A percentile compares a stretch with the other conserved stretches of the same genome.
Evolutionary conservation across 176 grass and related monocot genomes (phyloP).

Genomic region (Oropetium thomaeum): DNA sequence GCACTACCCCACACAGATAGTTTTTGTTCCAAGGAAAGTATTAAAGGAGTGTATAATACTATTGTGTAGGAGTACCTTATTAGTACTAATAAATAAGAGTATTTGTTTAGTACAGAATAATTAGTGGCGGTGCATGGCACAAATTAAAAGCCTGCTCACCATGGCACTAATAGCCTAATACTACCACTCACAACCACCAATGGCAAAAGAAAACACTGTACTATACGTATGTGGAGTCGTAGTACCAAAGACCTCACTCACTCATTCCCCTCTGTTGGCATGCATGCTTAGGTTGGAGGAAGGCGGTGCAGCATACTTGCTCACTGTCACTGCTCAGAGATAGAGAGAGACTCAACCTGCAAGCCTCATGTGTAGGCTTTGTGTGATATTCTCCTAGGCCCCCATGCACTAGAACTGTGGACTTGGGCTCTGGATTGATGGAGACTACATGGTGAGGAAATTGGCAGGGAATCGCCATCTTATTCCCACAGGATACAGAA

Average conservation of each 20-base stretch:
- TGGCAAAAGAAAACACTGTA: constrained; percentile 9
- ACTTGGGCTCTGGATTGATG: constrained; percentile 39
- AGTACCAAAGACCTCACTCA: constrained; percentile 14
- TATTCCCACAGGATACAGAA: constrained; percentile 35
- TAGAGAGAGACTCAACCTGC: constrained; percentile 2
- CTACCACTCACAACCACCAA: constrained; percentile 14
- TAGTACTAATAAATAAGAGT: background rate
- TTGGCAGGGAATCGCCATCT: constrained; percentile 37
- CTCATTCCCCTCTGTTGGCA: background rate
- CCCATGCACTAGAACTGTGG: constrained; percentile 39
- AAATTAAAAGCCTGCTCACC: constrained; percentile 5
- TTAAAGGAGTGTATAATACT: background rate
- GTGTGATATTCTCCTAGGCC: constrained; percentile 35
- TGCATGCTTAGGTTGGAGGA: constrained; percentile 8
- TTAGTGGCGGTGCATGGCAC: background rate
- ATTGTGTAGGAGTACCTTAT: too few relatives aligned
- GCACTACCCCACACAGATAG: background rate
- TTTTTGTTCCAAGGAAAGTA: background rate
- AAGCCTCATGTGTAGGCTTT: constrained; percentile 24
- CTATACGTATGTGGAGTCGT: background rate
- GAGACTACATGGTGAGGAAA: constrained; percentile 50
- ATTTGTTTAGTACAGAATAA: background rate
- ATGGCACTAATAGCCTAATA: constrained; percentile 13
- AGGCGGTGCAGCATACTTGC: too few relatives aligned
- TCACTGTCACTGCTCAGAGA: too few relatives aligned